Conservation (phyloP, 208 protist species). For the Acanthamoeba rhysodes region DNA sequence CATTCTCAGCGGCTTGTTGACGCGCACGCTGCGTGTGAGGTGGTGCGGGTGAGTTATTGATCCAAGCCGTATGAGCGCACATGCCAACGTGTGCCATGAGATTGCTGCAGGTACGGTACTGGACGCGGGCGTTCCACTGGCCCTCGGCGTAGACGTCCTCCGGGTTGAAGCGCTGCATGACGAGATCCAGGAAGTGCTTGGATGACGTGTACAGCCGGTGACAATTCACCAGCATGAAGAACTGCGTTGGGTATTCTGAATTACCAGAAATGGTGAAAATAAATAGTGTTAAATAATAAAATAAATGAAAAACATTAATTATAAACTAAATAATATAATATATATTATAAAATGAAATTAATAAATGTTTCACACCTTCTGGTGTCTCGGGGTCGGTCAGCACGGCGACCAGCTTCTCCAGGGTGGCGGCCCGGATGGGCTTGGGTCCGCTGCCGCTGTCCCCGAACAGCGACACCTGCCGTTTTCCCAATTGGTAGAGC, state of each 20-base stretch:
- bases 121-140: background rate
- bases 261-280: no score
- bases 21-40: background rate
- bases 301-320: background rate
- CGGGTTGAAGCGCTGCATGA: background rate
- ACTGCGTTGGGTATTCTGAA: background rate
- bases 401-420: background rate
- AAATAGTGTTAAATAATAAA: background rate
- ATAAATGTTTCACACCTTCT: background rate
- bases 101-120: background rate
- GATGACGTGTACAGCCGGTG: background rate
- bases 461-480: background rate
- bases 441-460: background rate
- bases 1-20: background rate
- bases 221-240: background rate
- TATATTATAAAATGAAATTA: background rate
- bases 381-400: constrained; percentile 4
- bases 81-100: background rate
- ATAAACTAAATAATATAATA: no score
- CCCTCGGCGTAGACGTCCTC: constrained; percentile 16
- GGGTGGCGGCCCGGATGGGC: background rate
- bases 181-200: constrained; percentile 7
- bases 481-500: background rate
- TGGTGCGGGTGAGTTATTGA: background rate
- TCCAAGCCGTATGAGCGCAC: background rate